phyloP scores from a whole-genome alignment of 148 eudicot genomes.

The Vaccinium corymbosum region DNA sequence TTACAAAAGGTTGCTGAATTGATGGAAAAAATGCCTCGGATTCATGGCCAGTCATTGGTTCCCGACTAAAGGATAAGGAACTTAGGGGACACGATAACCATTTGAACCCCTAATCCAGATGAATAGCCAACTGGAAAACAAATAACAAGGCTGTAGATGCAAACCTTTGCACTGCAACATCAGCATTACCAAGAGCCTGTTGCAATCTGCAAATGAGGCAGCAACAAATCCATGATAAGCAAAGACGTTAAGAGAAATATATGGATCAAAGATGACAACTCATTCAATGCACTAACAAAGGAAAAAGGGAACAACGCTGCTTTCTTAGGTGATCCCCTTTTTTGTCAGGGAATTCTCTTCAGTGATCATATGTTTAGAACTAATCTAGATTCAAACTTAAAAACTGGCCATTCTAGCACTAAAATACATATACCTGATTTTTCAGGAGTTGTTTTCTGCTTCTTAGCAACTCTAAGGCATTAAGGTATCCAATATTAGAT shows the following conservation, averaged over 20 bases:
- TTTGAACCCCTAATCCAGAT: slow-evolving; percentile 1
- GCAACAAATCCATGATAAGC: slow-evolving; percentile 14
- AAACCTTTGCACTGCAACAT: slow-evolving; percentile 17
- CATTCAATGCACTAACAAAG: not conserved
- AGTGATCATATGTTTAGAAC: not conserved
- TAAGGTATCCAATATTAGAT: not conserved
- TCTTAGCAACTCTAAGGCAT: not conserved
- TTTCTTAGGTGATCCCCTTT: not conserved
- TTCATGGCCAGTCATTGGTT: not conserved
- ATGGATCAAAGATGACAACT: not conserved
- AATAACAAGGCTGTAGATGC: slow-evolving; percentile 9
- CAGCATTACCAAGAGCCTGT: slow-evolving; percentile 14
- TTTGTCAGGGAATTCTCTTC: not conserved
- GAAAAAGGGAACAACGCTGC: not conserved
- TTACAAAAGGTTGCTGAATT: slow-evolving; percentile 7
- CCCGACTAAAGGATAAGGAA: not conserved
- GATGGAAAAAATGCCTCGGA: not conserved
- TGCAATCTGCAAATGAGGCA: slow-evolving; percentile 15
- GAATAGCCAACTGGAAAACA: not conserved
- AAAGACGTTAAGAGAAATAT: slow-evolving; percentile 4
- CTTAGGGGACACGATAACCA: not conserved
- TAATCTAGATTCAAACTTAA: not conserved
- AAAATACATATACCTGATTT: not conserved
- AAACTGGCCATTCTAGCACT: not conserved
- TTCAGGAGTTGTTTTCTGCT: not conserved